Conservation (phyloP, 306 rosid species). For the Cajanus cajan region DNA sequence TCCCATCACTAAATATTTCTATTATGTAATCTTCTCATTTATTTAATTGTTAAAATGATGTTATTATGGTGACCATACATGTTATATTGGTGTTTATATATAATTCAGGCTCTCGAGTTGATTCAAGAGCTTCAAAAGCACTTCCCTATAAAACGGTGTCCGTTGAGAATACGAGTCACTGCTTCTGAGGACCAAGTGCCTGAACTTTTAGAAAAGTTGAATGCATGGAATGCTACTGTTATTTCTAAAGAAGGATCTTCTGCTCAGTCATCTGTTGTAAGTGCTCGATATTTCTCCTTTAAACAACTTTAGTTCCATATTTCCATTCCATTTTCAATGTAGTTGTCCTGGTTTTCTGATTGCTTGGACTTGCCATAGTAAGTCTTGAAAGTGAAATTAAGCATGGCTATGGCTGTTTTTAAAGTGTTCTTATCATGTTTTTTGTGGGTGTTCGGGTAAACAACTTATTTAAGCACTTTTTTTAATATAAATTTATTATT, state of each 20-base stretch:
- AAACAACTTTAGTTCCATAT: neutral
- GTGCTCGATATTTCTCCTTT: slow-evolving; percentile 13
- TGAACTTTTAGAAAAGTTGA: slow-evolving; percentile 66
- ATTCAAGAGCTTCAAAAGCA: slow-evolving; percentile 97
- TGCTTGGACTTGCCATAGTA: neutral
- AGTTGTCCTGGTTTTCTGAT: neutral
- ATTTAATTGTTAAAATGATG: neutral
- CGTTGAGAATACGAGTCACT: slow-evolving; percentile 64
- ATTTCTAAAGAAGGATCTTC: slow-evolving; percentile 70
- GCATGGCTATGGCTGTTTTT: neutral
- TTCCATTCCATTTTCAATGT: neutral
- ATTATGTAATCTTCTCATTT: neutral
- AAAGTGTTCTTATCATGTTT: neutral
- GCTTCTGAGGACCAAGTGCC: slow-evolving; percentile 53
- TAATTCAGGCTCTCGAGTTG: slow-evolving; percentile 81
- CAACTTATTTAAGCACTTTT: neutral
- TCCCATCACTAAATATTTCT: neutral
- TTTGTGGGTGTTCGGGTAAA: neutral
- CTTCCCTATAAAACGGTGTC: slow-evolving; percentile 89
- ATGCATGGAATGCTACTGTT: slow-evolving; percentile 61
- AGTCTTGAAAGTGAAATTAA: neutral
- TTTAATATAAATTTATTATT: neutral
- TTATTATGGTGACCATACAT: neutral
- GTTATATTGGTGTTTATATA: slow-evolving; percentile 15
- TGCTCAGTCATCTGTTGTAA: slow-evolving; percentile 66